Evolutionary conservation across 768 basidiomycete species (phyloP).

Genomic region (Suillus plorans): DNA sequence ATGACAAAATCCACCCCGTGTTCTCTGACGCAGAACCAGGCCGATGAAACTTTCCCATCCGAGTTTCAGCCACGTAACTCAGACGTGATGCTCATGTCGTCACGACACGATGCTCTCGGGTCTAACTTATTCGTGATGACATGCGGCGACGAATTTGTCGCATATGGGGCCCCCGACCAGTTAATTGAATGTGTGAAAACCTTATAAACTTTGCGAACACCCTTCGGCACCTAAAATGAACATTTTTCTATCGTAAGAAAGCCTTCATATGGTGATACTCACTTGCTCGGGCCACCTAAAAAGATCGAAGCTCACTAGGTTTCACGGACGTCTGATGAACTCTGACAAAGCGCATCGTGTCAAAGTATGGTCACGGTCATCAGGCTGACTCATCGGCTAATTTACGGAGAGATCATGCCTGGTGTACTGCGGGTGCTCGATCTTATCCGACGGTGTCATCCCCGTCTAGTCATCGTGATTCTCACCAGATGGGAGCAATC

Average conservation of each 20-base stretch:
- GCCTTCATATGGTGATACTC: background rate
- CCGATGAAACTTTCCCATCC: background rate
- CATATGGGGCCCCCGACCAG: background rate
- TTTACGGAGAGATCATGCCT: background rate
- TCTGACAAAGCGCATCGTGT: background rate
- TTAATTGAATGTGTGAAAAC: slow-evolving; percentile 1
- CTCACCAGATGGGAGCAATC: background rate
- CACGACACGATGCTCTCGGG: background rate
- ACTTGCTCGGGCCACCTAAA: background rate
- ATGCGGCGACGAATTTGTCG: background rate
- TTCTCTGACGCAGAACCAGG: background rate
- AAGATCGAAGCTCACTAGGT: background rate
- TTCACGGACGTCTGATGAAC: background rate
- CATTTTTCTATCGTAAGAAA: background rate
- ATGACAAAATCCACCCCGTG: background rate
- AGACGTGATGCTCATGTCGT: background rate
- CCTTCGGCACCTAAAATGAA: background rate
- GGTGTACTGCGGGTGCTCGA: background rate
- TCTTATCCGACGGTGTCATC: background rate
- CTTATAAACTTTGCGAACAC: background rate
- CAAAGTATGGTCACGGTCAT: background rate
- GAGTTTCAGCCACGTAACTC: background rate
- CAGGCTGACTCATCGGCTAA: background rate
- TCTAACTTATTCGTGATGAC: background rate
- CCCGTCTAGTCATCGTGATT: background rate